Evolutionary conservation across 106 monocot species (phyloP).

Genomic region (Dendrobium huoshanense): DNA sequence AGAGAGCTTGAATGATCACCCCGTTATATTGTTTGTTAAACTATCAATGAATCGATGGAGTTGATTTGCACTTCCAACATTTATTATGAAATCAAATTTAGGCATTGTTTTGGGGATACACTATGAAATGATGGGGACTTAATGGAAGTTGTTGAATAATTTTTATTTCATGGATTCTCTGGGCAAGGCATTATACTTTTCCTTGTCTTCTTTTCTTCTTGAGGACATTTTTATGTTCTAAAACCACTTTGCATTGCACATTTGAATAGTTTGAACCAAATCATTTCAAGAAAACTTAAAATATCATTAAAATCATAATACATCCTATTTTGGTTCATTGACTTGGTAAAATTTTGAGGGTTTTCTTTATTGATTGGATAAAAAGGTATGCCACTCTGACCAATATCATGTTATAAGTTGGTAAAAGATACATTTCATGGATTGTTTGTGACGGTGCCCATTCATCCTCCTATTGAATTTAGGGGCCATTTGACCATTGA

Average conservation of each 20-base stretch:
- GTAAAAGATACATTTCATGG: neutral
- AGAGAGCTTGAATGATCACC: neutral
- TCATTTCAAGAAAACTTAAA: neutral
- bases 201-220: neutral
- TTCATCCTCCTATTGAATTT: too few relatives aligned
- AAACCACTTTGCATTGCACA: neutral
- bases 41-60: neutral
- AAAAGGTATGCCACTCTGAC: neutral
- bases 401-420: neutral
- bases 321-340: neutral
- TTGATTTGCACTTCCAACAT: neutral
- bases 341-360: neutral
- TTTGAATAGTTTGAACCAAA: neutral
- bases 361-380: neutral
- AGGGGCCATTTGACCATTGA: too few relatives aligned
- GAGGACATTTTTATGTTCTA: neutral
- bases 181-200: neutral
- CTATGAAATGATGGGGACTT: neutral
- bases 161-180: neutral
- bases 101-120: neutral
- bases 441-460: neutral
- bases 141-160: neutral
- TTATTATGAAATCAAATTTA: neutral
- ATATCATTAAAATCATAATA: neutral
- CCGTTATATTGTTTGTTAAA: neutral